A percentile compares a stretch with the other conserved stretches of the same genome.
Evolutionary conservation across 1,139 yeast genomes (phyloP).

Genomic region (Hansenula sp.): DNA sequence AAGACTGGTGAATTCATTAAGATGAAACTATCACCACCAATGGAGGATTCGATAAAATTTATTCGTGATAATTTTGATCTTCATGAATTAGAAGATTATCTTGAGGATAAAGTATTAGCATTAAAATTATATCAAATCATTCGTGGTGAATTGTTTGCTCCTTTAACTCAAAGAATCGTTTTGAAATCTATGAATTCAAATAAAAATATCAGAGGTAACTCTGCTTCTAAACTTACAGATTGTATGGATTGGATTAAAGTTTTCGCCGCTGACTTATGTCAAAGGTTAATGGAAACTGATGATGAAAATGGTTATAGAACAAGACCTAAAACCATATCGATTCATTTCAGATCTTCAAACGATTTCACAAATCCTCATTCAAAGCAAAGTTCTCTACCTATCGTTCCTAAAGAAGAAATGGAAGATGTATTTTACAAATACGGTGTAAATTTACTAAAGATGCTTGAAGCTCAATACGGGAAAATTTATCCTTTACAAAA

Average conservation of each 20-base stretch:
- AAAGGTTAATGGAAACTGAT: slow-evolving; percentile 68
- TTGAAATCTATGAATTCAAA: slow-evolving; percentile 87
- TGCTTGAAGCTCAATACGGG: slow-evolving; percentile 31
- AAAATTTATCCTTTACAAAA: slow-evolving; percentile 46
- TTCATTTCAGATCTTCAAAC: slow-evolving; percentile 30
- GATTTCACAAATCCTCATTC: slow-evolving; percentile 28
- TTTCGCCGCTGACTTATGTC: slow-evolving; percentile 73
- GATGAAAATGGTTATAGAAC: slow-evolving; percentile 45
- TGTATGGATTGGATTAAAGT: slow-evolving; percentile 79
- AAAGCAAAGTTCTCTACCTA: slow-evolving; percentile 42
- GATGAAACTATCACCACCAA: slow-evolving; percentile 40
- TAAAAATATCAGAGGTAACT: slow-evolving; percentile 66
- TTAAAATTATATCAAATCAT: slow-evolving; percentile 52
- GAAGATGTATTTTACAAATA: slow-evolving; percentile 34
- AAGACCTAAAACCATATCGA: slow-evolving; percentile 50
- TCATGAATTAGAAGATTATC: slow-evolving; percentile 27
- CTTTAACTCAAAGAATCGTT: slow-evolving; percentile 54
- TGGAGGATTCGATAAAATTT: slow-evolving; percentile 37
- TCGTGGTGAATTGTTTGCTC: slow-evolving; percentile 55
- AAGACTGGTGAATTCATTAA: slow-evolving; percentile 68
- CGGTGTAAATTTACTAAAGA: slow-evolving; percentile 35
- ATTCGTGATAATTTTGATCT: slow-evolving; percentile 36
- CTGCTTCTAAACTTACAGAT: slow-evolving; percentile 53
- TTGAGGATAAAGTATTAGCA: slow-evolving; percentile 45
- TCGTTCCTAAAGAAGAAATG: slow-evolving; percentile 30